Evolutionary conservation across 2,329 filamentous ascomycete genomes (phyloP).

Genomic region (Aspergillus jensenii): DNA sequence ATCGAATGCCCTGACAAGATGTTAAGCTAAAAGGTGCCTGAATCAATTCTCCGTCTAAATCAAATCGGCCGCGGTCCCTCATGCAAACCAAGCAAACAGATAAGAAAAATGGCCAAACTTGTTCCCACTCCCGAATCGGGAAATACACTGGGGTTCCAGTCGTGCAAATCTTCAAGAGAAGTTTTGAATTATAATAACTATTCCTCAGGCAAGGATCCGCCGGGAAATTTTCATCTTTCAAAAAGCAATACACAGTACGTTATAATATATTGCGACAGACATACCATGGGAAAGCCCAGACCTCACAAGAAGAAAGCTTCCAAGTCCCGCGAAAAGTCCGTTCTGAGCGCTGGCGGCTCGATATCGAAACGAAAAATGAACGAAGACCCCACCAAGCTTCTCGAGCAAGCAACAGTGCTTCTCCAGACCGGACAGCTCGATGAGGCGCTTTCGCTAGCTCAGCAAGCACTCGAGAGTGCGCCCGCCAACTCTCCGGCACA

Average conservation of each 20-base stretch:
- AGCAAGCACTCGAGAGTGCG: constrained; percentile 49
- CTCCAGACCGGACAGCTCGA: constrained; percentile 60
- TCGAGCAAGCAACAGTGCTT: constrained; percentile 56
- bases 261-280: constrained; percentile 5
- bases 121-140: constrained; percentile 18
- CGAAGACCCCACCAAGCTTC: constrained; percentile 55
- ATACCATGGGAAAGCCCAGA: constrained; percentile 54
- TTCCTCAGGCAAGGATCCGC: neutral
- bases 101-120: constrained; percentile 31
- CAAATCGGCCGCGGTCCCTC: constrained; percentile 29
- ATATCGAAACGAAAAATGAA: constrained; percentile 45
- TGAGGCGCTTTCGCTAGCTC: constrained; percentile 55
- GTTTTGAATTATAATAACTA: neutral
- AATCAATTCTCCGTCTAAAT: constrained; percentile 15
- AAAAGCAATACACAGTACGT: constrained; percentile 12
- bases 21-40: constrained; percentile 1
- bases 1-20: neutral
- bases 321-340: constrained; percentile 44
- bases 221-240: neutral
- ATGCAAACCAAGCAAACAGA: constrained; percentile 45
- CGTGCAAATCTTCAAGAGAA: constrained; percentile 1
- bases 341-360: constrained; percentile 42
- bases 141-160: constrained; percentile 15
- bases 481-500: constrained; percentile 36
- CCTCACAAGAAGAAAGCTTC: constrained; percentile 47